Conservation (phyloP, 345 rosid species). For the Gossypium stocksii region DNA sequence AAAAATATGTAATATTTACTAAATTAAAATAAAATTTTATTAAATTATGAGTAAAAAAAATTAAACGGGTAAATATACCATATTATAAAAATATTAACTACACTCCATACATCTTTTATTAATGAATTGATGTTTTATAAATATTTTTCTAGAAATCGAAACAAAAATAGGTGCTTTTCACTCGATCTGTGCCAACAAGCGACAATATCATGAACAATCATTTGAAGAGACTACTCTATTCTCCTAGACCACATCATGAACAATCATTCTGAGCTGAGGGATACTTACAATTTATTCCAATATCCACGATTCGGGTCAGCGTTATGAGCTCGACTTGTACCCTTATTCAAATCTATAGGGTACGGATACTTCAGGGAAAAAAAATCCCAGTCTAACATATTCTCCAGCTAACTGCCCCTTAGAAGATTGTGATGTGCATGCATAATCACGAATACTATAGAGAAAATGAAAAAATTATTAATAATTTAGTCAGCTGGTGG, state of each 20-base stretch:
- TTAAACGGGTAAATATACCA: no score
- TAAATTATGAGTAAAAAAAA: no score
- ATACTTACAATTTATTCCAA: not conserved
- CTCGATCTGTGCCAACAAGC: slow-evolving; percentile 56
- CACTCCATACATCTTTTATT: slow-evolving; percentile 4
- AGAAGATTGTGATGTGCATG: not conserved
- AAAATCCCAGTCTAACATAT: not conserved
- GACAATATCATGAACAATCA: no score
- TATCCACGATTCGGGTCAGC: not conserved
- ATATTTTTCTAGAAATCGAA: slow-evolving; percentile 23
- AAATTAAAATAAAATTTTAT: no score
- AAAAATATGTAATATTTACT: no score
- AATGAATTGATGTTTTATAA: not conserved
- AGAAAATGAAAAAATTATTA: not conserved
- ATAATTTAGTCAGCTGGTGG: not conserved
- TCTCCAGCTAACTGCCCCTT: not conserved
- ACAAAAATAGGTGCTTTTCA: slow-evolving; percentile 49
- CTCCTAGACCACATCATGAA: not conserved
- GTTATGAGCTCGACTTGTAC: no score
- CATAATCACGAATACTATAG: not conserved
- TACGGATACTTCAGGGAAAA: not conserved
- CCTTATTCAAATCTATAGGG: no score
- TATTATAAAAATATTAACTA: not conserved
- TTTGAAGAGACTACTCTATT: not conserved
- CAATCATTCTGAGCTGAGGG: not conserved